Percentiles rank a stretch among this genome's conserved stretches.
Evolutionary conservation across 257 asterid genomes (phyloP).

Genomic region (Plantago ovata): DNA sequence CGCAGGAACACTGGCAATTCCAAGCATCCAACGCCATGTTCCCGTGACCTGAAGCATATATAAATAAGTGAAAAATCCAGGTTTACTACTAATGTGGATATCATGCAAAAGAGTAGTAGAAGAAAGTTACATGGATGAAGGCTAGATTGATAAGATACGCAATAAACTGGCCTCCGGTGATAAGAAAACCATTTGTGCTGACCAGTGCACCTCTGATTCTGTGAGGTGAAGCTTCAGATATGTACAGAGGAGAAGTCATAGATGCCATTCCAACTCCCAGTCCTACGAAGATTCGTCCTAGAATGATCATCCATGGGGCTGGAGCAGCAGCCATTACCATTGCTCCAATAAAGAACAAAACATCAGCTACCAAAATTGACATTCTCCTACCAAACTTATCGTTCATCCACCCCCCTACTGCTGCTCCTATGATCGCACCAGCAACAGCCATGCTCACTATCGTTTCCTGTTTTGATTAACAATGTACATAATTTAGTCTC

Average conservation of each 20-base stretch:
- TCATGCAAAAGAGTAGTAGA: background rate
- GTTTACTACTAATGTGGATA: background rate
- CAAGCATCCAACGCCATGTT: slow-evolving; percentile 62
- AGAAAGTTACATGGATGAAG: slow-evolving; percentile 37
- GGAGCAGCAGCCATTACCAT: slow-evolving; percentile 49
- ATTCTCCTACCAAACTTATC: slow-evolving; percentile 48
- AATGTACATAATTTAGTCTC: background rate
- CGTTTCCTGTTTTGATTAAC: slow-evolving; percentile 35
- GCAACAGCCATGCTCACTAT: slow-evolving; percentile 72
- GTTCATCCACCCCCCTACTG: slow-evolving; percentile 54
- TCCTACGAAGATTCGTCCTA: slow-evolving; percentile 57
- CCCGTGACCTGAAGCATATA: slow-evolving; percentile 24
- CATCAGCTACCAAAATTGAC: slow-evolving; percentile 48
- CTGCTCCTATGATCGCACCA: slow-evolving; percentile 69
- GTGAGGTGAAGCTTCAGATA: slow-evolving; percentile 67
- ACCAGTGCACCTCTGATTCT: slow-evolving; percentile 72
- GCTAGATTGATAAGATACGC: slow-evolving; percentile 54
- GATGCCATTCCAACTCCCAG: slow-evolving; percentile 77
- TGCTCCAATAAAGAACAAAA: slow-evolving; percentile 51
- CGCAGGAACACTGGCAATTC: slow-evolving; percentile 41
- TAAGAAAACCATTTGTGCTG: slow-evolving; percentile 55
- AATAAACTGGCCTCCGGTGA: slow-evolving; percentile 60
- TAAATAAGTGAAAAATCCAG: background rate
- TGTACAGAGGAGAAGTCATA: slow-evolving; percentile 67
- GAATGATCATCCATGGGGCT: slow-evolving; percentile 39